Percentiles rank a stretch among this genome's conserved stretches.
These are phyloP conservation scores for Zelopaecilomyces penicillatus DNA, from an alignment of 2,329 filamentous ascomycete genomes.

Conservation along the genomic window DNA sequence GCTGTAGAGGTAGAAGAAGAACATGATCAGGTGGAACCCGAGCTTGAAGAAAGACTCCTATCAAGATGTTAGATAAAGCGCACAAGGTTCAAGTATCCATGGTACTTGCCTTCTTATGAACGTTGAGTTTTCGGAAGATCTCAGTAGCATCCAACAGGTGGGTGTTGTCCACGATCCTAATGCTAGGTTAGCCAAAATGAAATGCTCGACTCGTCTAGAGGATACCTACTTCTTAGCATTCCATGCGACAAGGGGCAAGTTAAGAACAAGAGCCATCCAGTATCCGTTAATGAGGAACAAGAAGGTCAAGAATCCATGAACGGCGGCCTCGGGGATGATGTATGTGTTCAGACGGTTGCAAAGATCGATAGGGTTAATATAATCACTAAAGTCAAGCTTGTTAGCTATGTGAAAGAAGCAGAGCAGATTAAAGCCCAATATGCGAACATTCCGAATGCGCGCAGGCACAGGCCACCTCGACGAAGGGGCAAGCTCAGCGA, in stretches of 20 bases:
- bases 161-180: constrained; percentile 90
- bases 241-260: constrained; percentile 84
- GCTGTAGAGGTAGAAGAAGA: constrained; percentile 99
- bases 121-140: constrained; percentile 98
- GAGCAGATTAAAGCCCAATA: background rate
- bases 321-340: constrained; percentile 95
- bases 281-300: constrained; percentile 98
- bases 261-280: constrained; percentile 88
- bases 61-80: constrained; percentile 16
- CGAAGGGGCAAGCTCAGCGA: background rate
- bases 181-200: constrained; percentile 13
- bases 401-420: constrained; percentile 2
- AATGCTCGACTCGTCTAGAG: background rate
- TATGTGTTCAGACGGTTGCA: constrained; percentile 99
- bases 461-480: background rate
- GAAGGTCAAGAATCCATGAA: constrained; percentile 92
- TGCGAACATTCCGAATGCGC: background rate
- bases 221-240: constrained; percentile 90
- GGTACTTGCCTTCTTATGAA: constrained; percentile 82
- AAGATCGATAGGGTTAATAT: constrained; percentile 99
- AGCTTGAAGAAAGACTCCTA: constrained; percentile 99
- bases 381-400: constrained; percentile 56
- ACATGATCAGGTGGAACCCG: constrained; percentile 97
- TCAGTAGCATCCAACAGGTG: constrained; percentile 96
- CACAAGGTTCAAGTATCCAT: background rate